Evolutionary conservation across 1,139 yeast species (phyloP).

Genomic region (Saccharomyces hybrid): DNA sequence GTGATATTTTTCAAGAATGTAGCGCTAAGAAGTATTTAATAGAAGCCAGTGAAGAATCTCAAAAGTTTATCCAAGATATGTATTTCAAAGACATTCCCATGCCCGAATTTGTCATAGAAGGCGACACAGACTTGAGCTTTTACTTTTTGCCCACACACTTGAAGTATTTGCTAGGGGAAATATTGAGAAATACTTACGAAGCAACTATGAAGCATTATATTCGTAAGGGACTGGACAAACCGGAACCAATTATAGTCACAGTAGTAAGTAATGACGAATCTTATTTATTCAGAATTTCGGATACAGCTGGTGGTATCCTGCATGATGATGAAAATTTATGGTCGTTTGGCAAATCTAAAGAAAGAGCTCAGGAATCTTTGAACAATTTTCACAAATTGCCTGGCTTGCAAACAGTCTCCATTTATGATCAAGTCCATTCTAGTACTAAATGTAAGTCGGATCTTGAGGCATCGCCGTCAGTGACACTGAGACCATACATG

Average conservation of each 20-base stretch:
- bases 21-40: conserved; percentile 61
- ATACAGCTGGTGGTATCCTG: conserved; percentile 74
- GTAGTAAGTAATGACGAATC: conserved; percentile 60
- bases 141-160: conserved; percentile 83
- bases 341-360: conserved; percentile 74
- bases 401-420: conserved; percentile 37
- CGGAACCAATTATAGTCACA: conserved; percentile 60
- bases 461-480: background rate
- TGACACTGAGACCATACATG: conserved; percentile 15
- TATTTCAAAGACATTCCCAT: conserved; percentile 49
- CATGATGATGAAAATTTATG: conserved; percentile 46
- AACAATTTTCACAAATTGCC: conserved; percentile 64
- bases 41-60: conserved; percentile 39
- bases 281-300: conserved; percentile 72
- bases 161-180: conserved; percentile 79
- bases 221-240: conserved; percentile 30
- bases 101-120: conserved; percentile 73
- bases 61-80: conserved; percentile 40
- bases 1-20: conserved; percentile 78
- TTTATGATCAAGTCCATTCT: conserved; percentile 27
- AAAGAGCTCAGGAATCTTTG: conserved; percentile 48
- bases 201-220: conserved; percentile 54
- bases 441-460: conserved; percentile 4
- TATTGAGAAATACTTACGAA: conserved; percentile 74
- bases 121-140: conserved; percentile 51